Percentiles rank a stretch among this genome's conserved stretches.
Conservation (phyloP, 1,284 basidiomycete genomes). For the Marasmius oreades region DNA sequence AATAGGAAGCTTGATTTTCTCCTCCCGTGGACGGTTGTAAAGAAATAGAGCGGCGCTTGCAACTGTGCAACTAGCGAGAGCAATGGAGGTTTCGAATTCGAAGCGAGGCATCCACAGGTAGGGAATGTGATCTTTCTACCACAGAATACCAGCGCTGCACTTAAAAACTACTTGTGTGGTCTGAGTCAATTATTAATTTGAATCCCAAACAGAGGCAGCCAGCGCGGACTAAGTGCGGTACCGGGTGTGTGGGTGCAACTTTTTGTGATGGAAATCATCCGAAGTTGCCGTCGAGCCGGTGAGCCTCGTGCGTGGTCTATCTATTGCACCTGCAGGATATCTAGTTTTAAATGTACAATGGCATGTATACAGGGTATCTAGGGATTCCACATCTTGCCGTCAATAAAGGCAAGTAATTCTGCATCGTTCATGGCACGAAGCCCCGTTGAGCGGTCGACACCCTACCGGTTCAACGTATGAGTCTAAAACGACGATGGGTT, state of each 20-base stretch:
- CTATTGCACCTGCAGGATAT: too few relatives aligned
- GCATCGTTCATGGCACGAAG: constrained; percentile 57
- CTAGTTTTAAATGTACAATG: too few relatives aligned
- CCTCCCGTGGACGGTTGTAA: constrained; percentile 38
- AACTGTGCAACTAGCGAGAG: constrained; percentile 40
- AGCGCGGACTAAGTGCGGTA: not conserved
- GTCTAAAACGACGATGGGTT: not conserved
- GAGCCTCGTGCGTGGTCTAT: too few relatives aligned
- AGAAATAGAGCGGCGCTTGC: constrained; percentile 40
- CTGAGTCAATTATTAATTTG: not conserved
- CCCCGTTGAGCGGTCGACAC: constrained; percentile 53
- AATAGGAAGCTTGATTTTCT: constrained; percentile 55
- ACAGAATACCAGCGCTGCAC: not conserved
- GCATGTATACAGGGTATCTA: not conserved
- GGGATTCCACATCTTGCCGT: constrained; percentile 74
- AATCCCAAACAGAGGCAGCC: not conserved
- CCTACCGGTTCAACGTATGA: constrained; percentile 30
- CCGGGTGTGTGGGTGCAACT: too few relatives aligned
- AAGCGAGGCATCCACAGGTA: constrained; percentile 53
- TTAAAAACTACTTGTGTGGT: not conserved
- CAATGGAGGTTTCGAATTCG: constrained; percentile 52
- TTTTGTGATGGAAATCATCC: too few relatives aligned
- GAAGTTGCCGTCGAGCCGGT: too few relatives aligned
- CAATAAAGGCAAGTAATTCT: constrained; percentile 52
- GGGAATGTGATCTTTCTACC: not conserved